phyloP scores from a whole-genome alignment of 208 protist species.

The Vickermania ingenoplastis region DNA sequence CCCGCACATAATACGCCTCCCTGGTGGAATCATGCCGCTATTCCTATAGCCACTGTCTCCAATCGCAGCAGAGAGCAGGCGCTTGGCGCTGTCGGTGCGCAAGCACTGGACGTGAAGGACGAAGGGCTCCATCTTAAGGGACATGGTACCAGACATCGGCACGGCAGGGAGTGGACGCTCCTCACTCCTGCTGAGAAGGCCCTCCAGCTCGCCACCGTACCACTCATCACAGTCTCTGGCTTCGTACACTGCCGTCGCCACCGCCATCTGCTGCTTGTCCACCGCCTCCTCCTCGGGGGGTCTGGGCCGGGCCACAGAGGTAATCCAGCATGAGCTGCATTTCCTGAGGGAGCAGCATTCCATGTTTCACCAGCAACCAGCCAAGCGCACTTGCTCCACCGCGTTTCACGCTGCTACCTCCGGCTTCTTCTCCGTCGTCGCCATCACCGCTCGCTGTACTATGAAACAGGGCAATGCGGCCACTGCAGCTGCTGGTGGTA shows the following conservation, averaged over 20 bases:
- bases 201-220: conserved; percentile 50
- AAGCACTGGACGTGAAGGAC: conserved; percentile 85
- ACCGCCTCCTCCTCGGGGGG: conserved; percentile 11
- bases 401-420: conserved; percentile 32
- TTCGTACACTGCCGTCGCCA: neutral
- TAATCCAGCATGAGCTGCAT: conserved; percentile 40
- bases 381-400: conserved; percentile 57
- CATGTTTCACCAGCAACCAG: conserved; percentile 80
- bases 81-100: conserved; percentile 64
- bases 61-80: conserved; percentile 49
- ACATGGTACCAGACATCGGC: conserved; percentile 37
- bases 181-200: conserved; percentile 14
- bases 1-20: conserved; percentile 65
- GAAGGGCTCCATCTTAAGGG: conserved; percentile 82
- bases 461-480: conserved; percentile 84
- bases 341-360: conserved; percentile 43
- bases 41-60: conserved; percentile 77
- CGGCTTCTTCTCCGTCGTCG: conserved; percentile 4
- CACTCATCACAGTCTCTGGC: neutral
- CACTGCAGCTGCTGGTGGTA: conserved; percentile 85
- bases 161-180: conserved; percentile 7
- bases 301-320: conserved; percentile 30
- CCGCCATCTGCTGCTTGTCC: conserved; percentile 14
- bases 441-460: conserved; percentile 8
- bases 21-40: conserved; percentile 76